phyloP scores from a whole-genome alignment of 768 basidiomycete genomes.

The Gymnopilus dilepis region DNA sequence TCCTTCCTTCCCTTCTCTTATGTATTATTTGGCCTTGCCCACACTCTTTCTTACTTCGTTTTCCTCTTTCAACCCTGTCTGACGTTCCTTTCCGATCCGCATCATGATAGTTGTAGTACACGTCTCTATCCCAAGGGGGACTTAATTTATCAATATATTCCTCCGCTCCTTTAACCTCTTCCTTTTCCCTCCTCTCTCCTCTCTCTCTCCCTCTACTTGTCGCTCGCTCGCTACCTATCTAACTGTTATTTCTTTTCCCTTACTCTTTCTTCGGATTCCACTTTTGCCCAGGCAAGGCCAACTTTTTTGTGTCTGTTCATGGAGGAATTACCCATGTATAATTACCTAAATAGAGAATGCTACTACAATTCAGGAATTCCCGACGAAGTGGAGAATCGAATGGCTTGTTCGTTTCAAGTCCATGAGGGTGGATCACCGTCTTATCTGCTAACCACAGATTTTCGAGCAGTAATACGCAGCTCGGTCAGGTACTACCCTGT shows the following conservation, averaged over 20 bases:
- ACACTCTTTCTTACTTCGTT: conserved; percentile 19
- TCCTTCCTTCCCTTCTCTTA: conserved; percentile 18
- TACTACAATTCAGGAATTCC: conserved; percentile 30
- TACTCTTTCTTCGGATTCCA: conserved; percentile 29
- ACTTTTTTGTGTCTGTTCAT: conserved; percentile 32
- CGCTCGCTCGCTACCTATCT: conserved; percentile 36
- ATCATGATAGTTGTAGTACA: conserved; percentile 23
- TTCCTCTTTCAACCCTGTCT: conserved; percentile 20
- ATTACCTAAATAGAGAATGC: conserved; percentile 48
- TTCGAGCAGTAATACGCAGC: not conserved
- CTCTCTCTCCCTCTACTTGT: conserved; percentile 14
- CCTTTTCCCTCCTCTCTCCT: conserved; percentile 11
- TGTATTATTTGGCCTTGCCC: conserved; percentile 31
- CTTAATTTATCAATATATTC: conserved; percentile 17
- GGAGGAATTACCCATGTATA: conserved; percentile 45
- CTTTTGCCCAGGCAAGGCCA: conserved; percentile 38
- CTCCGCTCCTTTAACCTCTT: conserved; percentile 22
- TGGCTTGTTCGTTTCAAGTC: not conserved
- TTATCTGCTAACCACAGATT: not conserved
- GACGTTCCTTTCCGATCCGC: too few species aligned
- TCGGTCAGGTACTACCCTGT: not conserved
- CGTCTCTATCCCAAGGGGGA: conserved; percentile 24
- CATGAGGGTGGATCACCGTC: not conserved
- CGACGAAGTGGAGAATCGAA: not conserved
- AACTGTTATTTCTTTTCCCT: conserved; percentile 36